Conservation (phyloP, 768 basidiomycete species). For the Sistotremastrum niveocremeum region DNA sequence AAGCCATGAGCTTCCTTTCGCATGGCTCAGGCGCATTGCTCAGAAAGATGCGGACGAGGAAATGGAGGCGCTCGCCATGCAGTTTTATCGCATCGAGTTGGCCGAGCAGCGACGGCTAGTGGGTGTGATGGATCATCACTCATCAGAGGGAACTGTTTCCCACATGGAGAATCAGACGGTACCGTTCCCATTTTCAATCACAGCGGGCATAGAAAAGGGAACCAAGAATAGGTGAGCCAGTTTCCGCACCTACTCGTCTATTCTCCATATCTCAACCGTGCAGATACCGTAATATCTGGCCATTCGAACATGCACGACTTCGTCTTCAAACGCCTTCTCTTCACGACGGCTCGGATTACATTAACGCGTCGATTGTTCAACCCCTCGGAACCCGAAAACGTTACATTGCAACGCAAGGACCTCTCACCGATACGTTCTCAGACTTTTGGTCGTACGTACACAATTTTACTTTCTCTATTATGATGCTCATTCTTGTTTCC, state of each 20-base stretch:
- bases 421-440: slow-evolving; percentile 71
- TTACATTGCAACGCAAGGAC: slow-evolving; percentile 96
- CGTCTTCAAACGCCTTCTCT: slow-evolving; percentile 31
- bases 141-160: slow-evolving; percentile 35
- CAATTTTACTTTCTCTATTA: background rate
- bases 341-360: slow-evolving; percentile 66
- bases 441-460: slow-evolving; percentile 87
- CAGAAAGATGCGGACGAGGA: slow-evolving; percentile 47
- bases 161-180: slow-evolving; percentile 7
- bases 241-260: background rate
- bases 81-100: slow-evolving; percentile 87
- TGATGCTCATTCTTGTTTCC: background rate
- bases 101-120: slow-evolving; percentile 82
- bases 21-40: slow-evolving; percentile 68
- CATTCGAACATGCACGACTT: slow-evolving; percentile 90
- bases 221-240: slow-evolving; percentile 68
- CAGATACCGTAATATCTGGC: slow-evolving; percentile 95
- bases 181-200: slow-evolving; percentile 80
- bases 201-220: slow-evolving; percentile 90
- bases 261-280: background rate
- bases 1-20: slow-evolving; percentile 63
- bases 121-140: slow-evolving; percentile 86
- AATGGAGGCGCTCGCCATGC: slow-evolving; percentile 72
- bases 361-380: slow-evolving; percentile 90
- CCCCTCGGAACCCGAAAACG: slow-evolving; percentile 68